phyloP scores from a whole-genome alignment of 257 asterid species.

The Eucommia ulmoides region DNA sequence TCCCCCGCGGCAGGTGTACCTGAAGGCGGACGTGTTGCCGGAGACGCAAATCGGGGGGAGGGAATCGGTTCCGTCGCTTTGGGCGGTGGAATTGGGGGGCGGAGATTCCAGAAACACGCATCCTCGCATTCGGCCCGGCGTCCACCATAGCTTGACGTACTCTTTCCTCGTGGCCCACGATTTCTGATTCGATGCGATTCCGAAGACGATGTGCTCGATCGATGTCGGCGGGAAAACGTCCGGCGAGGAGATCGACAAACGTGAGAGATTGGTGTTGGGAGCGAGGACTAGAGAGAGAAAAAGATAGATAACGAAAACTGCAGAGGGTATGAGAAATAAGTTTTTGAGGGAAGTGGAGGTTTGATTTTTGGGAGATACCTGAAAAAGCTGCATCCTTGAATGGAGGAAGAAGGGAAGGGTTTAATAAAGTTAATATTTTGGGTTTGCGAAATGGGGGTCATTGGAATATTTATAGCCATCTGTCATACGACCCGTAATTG shows the following conservation, averaged over 20 bases:
- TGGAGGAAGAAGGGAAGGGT: background rate
- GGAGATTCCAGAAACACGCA: conserved; percentile 55
- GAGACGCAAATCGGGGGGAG: conserved; percentile 62
- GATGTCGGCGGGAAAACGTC: conserved; percentile 24
- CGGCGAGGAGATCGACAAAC: conserved; percentile 17
- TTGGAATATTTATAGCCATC: background rate
- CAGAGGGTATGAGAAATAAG: too few species aligned
- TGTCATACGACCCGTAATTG: background rate
- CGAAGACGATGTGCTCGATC: conserved; percentile 64
- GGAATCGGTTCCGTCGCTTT: conserved; percentile 6
- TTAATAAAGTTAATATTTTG: background rate
- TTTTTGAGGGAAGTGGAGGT: conserved; percentile 15
- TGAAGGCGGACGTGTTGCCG: conserved; percentile 46
- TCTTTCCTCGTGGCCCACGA: conserved; percentile 47
- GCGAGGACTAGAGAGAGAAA: conserved; percentile 19
- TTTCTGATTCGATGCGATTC: conserved; percentile 48
- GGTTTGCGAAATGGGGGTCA: background rate
- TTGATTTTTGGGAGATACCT: conserved; percentile 14
- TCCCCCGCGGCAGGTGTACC: conserved; percentile 46
- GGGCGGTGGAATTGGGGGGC: conserved; percentile 15
- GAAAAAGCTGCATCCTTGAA: conserved; percentile 24
- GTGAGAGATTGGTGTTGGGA: conserved; percentile 11
- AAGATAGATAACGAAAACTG: conserved; percentile 19
- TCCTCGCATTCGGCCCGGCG: conserved; percentile 49
- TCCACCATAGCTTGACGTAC: conserved; percentile 69